Base-by-base conservation (phyloP, 371 early-diverging fungal species). In the Cokeromyces recurvatus region DNA sequence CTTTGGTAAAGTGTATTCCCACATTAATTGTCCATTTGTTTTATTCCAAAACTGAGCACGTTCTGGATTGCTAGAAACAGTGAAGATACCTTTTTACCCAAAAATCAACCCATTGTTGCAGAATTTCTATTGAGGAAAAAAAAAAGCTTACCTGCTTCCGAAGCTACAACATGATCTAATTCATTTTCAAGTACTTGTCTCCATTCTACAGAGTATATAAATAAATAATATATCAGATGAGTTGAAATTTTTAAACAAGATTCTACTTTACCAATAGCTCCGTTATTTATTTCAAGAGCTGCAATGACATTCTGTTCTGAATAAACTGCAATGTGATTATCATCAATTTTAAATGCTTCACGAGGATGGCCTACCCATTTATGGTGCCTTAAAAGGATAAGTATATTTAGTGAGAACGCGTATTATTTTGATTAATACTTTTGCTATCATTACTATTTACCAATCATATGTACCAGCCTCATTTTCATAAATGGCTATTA, bases 251-350 rank as follows among this genome's bases (percentile, higher is more conserved):
- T 14, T 34, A 6, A n/a, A 11, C n/a, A n/a, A n/a, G n/a, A n/a
- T 34, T 11, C 14, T 37, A 31, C n/a, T 67, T 44, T 68, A 86
- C 86, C 71, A 25, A 82, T 60, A 39, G 69, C 70, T 16, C 87
- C 86, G 2, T 73, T 71, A 31, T 74, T 66, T 2, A 72, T 53
- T 34, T 62, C 56, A 23, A 89, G 38, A 16, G 78, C 60, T 0
- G 86, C 85, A 19, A 89, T 46, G 4, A 79, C 76, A 48, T 85
- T 83, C 38, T 70, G 77, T 42, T 78, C 74, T 4, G 87, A 80
- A 14, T 73, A 81, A 16, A 84, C 74, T 40, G 64, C 57, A 16
- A 86, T 45, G 1, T 56, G 57, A 14, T 67, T 60, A 16, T 66
- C 47, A 44, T 65, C 67, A 21, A 78, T 51, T 16, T 62, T 24